Conservation (phyloP, 2,329 filamentous ascomycete species). For the Stachybotrys chartarum region DNA sequence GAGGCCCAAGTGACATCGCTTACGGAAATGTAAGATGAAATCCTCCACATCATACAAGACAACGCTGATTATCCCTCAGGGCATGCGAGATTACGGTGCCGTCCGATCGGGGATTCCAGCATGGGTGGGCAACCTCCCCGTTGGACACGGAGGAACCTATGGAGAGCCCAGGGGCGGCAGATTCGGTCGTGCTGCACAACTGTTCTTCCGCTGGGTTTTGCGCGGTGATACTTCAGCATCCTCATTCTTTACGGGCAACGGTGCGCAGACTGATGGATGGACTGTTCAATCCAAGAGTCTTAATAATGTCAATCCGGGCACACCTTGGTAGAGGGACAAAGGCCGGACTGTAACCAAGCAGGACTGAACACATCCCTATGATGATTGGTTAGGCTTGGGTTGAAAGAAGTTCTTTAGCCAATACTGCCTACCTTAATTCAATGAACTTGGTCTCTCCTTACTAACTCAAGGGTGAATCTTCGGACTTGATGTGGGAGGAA, state of each 20-base stretch:
- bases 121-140: conserved; percentile 11
- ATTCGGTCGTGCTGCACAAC: conserved; percentile 8
- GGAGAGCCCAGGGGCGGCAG: conserved; percentile 9
- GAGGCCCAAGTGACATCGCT: conserved; percentile 11
- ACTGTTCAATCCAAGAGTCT: conserved; percentile 2
- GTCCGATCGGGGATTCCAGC: conserved; percentile 7
- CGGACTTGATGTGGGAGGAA: too few species aligned
- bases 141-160: conserved; percentile 13
- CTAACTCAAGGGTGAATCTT: too few species aligned
- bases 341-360: too few species aligned
- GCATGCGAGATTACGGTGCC: conserved; percentile 9
- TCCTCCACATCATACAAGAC: not conserved
- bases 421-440: too few species aligned
- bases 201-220: conserved; percentile 5
- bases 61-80: conserved; percentile 2
- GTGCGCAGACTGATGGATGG: conserved; percentile 4
- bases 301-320: not conserved
- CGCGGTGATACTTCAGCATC: conserved; percentile 1
- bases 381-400: too few species aligned
- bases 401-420: too few species aligned
- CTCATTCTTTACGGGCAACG: conserved; percentile 2
- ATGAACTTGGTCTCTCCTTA: too few species aligned
- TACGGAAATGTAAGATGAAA: conserved; percentile 9
- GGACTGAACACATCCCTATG: too few species aligned
- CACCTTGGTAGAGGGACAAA: not conserved